Evolutionary conservation across 768 basidiomycete genomes (phyloP).

Genomic region (Filobasidium floriforme): DNA sequence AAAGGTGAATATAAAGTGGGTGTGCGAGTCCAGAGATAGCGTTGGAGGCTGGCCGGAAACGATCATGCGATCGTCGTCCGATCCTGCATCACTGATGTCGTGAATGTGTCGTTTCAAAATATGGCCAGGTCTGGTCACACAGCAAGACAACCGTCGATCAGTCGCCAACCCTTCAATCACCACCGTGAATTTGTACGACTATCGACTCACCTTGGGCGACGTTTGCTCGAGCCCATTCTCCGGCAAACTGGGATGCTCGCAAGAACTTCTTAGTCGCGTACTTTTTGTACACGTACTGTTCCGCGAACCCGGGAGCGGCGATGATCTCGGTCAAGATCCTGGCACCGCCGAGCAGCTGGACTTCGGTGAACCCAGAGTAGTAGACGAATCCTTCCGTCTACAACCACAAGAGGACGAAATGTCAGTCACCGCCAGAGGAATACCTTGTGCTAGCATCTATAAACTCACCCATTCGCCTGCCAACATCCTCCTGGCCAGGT

Average conservation of each 20-base stretch:
- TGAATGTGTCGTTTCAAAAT: constrained; percentile 4
- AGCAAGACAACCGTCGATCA: too few relatives aligned
- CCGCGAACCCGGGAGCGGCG: constrained; percentile 66
- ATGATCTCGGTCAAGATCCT: constrained; percentile 75
- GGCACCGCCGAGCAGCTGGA: constrained; percentile 74
- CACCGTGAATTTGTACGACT: too few relatives aligned
- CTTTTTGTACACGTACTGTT: constrained; percentile 86
- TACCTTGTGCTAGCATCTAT: neutral
- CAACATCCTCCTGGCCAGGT: constrained; percentile 86
- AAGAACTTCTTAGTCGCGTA: constrained; percentile 97
- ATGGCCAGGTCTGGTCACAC: neutral
- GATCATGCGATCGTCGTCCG: neutral
- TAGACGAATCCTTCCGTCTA: constrained; percentile 86
- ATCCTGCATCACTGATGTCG: constrained; percentile 1
- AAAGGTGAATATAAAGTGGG: too few relatives aligned
- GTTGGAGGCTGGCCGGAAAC: neutral
- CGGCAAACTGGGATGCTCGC: constrained; percentile 56
- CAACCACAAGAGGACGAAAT: constrained; percentile 19
- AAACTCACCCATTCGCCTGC: constrained; percentile 88
- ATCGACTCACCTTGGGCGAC: constrained; percentile 14
- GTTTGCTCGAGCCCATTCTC: constrained; percentile 47
- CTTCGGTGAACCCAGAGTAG: constrained; percentile 85
- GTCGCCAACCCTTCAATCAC: too few relatives aligned
- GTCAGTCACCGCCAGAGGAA: constrained; percentile 8
- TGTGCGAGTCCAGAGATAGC: neutral